A percentile compares a stretch with the other conserved stretches of the same genome.
Evolutionary conservation across 2,329 filamentous ascomycete genomes (phyloP).

Genomic region (Alternaria atra): DNA sequence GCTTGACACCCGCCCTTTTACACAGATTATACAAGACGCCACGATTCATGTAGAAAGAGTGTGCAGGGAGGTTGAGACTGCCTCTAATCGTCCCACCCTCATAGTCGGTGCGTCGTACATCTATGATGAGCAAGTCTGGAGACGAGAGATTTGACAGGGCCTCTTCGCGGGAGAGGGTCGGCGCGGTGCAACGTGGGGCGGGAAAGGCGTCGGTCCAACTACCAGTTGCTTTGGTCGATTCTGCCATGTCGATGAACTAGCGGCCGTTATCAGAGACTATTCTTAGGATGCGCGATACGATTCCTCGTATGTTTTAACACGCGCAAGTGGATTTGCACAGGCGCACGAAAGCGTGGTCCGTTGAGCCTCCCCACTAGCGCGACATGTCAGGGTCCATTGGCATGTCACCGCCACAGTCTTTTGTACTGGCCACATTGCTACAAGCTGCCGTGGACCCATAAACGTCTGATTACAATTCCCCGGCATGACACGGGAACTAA

Average conservation of each 20-base stretch:
- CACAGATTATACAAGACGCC: conserved; percentile 56
- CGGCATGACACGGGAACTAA: conserved; percentile 15
- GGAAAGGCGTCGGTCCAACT: conserved; percentile 56
- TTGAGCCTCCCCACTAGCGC: conserved; percentile 19
- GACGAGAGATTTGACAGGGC: conserved; percentile 49
- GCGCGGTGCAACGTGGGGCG: conserved; percentile 49
- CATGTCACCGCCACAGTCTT: conserved; percentile 30
- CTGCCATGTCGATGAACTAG: conserved; percentile 25
- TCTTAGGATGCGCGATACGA: not conserved
- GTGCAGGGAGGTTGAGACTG: conserved; percentile 59
- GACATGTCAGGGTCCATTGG: conserved; percentile 24
- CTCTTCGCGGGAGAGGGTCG: conserved; percentile 50
- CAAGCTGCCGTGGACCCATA: conserved; percentile 38
- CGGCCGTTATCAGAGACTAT: not conserved
- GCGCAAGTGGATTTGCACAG: conserved; percentile 9
- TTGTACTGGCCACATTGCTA: conserved; percentile 46
- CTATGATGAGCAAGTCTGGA: conserved; percentile 53
- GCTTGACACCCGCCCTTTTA: conserved; percentile 55
- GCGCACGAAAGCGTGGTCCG: conserved; percentile 20
- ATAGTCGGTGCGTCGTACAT: conserved; percentile 59
- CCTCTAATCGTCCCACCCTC: conserved; percentile 57
- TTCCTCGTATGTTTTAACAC: not conserved
- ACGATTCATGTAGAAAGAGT: conserved; percentile 58
- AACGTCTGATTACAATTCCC: conserved; percentile 45
- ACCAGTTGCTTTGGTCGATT: conserved; percentile 22